These are phyloP conservation scores for Climacium dendroides DNA, from an alignment of 225 moss, liverwort and hornwort genomes.

Conservation along the genomic window DNA sequence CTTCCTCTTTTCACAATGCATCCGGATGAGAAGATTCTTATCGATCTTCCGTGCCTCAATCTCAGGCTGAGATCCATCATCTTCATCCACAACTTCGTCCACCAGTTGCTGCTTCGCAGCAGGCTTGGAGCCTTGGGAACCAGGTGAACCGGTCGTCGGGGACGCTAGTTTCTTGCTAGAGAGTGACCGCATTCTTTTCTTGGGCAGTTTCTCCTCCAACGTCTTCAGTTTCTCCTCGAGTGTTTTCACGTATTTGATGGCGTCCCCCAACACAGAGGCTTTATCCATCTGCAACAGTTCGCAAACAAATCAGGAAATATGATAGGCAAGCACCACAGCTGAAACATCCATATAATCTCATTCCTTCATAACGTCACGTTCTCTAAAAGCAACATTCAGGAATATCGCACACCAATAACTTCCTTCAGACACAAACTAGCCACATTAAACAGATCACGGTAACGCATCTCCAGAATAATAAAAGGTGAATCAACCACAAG, in stretches of 20 bases:
- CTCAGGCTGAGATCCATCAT: conserved; percentile 51
- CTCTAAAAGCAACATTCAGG: not conserved
- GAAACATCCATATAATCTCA: no score
- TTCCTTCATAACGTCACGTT: not conserved
- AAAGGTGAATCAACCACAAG: not conserved
- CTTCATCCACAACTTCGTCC: conserved; percentile 40
- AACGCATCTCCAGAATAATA: no score
- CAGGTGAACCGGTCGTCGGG: not conserved
- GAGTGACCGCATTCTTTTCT: conserved; percentile 57
- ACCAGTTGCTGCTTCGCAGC: conserved; percentile 7
- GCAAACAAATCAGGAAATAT: not conserved
- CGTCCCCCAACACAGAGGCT: conserved; percentile 90
- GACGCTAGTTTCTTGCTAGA: conserved; percentile 18
- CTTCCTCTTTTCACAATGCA: conserved; percentile 84
- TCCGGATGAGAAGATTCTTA: conserved; percentile 66
- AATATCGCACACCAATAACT: no score
- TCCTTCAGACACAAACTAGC: not conserved
- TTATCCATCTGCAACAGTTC: conserved; percentile 71
- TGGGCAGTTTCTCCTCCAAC: conserved; percentile 76
- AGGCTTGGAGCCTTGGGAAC: not conserved
- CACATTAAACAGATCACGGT: no score
- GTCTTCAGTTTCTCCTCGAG: conserved; percentile 81
- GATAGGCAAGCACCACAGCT: not conserved
- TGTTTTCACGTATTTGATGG: conserved; percentile 89
- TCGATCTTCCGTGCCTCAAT: conserved; percentile 88